phyloP scores from a whole-genome alignment of 129 eudicot genomes.

The Centella asiatica region DNA sequence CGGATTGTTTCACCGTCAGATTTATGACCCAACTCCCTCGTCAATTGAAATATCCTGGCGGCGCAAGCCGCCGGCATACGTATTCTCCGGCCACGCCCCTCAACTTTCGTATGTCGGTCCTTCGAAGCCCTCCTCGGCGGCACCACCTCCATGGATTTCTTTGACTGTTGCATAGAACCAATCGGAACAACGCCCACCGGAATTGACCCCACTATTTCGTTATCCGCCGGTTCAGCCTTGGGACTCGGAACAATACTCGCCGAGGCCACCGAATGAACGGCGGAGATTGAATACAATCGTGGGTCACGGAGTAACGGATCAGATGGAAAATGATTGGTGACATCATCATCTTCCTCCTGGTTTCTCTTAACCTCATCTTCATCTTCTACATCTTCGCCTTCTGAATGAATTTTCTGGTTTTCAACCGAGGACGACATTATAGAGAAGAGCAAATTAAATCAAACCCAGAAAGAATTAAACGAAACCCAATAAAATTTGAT shows the following conservation, averaged over 20 bases:
- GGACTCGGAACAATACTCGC: slow-evolving; percentile 13
- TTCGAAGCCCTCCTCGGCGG: slow-evolving; percentile 45
- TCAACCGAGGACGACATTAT: slow-evolving; percentile 21
- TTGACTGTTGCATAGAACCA: slow-evolving; percentile 4
- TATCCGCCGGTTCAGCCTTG: slow-evolving; percentile 46
- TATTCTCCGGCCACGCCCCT: slow-evolving; percentile 86
- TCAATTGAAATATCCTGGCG: slow-evolving; percentile 72
- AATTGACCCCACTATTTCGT: slow-evolving; percentile 17
- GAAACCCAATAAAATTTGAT: slow-evolving; percentile 9
- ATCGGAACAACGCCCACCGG: slow-evolving; percentile 24
- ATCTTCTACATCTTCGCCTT: slow-evolving; percentile 13
- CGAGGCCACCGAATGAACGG: slow-evolving; percentile 21
- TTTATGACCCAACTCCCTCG: slow-evolving; percentile 72
- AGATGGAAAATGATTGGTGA: slow-evolving; percentile 9
- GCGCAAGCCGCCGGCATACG: slow-evolving; percentile 94
- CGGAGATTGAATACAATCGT: slow-evolving; percentile 24
- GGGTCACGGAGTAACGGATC: slow-evolving; percentile 48
- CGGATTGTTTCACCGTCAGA: slow-evolving; percentile 81
- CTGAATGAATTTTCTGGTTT: slow-evolving; percentile 13
- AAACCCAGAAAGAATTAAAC: neutral
- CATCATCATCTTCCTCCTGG: neutral
- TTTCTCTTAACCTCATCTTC: slow-evolving; percentile 10
- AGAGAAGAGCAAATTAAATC: neutral
- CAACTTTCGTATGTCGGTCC: slow-evolving; percentile 89
- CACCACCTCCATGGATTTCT: slow-evolving; percentile 15